These are phyloP conservation scores for Rhizopogon vulgaris DNA, from an alignment of 768 basidiomycete species.

Conservation along the genomic window DNA sequence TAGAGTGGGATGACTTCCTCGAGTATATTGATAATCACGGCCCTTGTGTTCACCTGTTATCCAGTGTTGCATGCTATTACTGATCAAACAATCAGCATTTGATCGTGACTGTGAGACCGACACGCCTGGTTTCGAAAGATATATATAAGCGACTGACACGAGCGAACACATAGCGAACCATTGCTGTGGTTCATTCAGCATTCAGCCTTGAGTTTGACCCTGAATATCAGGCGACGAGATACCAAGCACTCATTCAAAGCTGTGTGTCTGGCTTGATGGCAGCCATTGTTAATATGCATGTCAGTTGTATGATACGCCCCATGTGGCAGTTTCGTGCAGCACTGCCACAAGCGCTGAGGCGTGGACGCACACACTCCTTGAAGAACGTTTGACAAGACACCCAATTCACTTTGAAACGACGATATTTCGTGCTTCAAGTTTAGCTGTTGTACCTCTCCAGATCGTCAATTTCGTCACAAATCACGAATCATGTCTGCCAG, in stretches of 20 bases:
- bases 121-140: neutral
- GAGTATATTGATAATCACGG: neutral
- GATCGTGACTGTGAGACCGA: too few relatives aligned
- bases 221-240: too few relatives aligned
- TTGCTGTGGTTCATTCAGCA: too few relatives aligned
- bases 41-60: neutral
- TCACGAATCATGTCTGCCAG: slow-evolving; percentile 55
- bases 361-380: slow-evolving; percentile 1
- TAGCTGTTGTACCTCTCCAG: slow-evolving; percentile 11
- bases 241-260: too few relatives aligned
- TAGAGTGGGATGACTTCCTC: slow-evolving; percentile 27
- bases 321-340: neutral
- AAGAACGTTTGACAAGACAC: neutral
- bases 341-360: slow-evolving; percentile 1
- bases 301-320: too few relatives aligned
- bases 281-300: too few relatives aligned
- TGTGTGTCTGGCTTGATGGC: too few relatives aligned
- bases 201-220: too few relatives aligned
- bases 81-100: neutral
- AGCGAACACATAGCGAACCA: too few relatives aligned
- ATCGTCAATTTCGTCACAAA: slow-evolving; percentile 9
- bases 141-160: too few relatives aligned
- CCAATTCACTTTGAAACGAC: neutral
- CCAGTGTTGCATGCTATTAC: neutral
- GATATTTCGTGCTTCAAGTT: slow-evolving; percentile 12